Evolutionary conservation across 2,329 filamentous ascomycete genomes (phyloP).

Genomic region (Penicillium sumatraense): DNA sequence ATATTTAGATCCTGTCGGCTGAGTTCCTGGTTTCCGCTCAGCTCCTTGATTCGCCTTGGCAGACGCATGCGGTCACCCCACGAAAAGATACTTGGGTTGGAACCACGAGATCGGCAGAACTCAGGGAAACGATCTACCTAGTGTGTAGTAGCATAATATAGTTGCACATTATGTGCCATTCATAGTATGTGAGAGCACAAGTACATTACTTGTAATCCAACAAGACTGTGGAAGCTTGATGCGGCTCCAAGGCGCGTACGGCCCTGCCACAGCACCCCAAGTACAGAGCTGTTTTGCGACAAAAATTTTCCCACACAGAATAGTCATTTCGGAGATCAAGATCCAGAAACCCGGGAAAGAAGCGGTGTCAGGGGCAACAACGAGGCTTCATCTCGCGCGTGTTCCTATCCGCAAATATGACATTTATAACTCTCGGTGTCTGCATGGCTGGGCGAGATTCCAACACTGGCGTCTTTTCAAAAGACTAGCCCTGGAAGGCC

Average conservation of each 20-base stretch:
- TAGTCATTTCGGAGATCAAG: background rate
- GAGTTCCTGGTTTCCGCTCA: background rate
- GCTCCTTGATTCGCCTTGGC: background rate
- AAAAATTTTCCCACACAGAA: background rate
- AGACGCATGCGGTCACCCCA: background rate
- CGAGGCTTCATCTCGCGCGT: background rate
- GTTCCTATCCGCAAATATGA: background rate
- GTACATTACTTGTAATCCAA: no score
- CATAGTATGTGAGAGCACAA: no score
- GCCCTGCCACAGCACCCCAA: background rate
- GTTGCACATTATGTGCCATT: no score
- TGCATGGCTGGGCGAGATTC: constrained; percentile 3
- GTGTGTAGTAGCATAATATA: no score
- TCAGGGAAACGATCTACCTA: no score
- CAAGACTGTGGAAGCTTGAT: background rate
- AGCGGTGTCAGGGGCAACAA: background rate
- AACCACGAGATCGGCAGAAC: background rate
- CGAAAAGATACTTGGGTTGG: background rate
- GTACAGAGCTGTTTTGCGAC: background rate
- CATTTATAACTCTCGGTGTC: constrained; percentile 1
- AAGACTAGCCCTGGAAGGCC: no score
- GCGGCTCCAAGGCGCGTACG: background rate
- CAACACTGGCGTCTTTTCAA: no score
- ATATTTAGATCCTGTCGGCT: constrained; percentile 5
- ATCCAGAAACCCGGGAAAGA: background rate